Evolutionary conservation across 2,329 filamentous ascomycete genomes (phyloP).

Genomic region (Xylariaceae sp.): DNA sequence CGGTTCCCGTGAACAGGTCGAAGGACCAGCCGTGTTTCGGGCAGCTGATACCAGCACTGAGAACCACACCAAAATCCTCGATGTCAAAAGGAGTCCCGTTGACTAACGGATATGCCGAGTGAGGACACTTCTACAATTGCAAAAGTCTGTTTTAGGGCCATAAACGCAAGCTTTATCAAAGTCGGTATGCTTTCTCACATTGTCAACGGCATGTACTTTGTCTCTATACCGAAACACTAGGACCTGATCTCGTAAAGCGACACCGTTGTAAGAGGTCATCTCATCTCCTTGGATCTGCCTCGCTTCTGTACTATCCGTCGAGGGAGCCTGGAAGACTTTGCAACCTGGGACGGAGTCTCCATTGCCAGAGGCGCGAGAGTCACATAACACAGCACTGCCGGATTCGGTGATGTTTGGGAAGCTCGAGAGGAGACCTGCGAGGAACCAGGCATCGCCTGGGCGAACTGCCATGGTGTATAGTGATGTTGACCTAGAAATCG

Average conservation of each 20-base stretch:
- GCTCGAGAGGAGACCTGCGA: slow-evolving; percentile 48
- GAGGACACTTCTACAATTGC: slow-evolving; percentile 61
- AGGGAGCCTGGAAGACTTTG: slow-evolving; percentile 51
- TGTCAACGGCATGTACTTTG: slow-evolving; percentile 62
- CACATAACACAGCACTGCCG: slow-evolving; percentile 35
- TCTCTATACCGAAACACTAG: slow-evolving; percentile 60
- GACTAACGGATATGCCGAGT: slow-evolving; percentile 61
- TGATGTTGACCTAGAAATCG: slow-evolving; percentile 13
- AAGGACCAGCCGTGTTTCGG: slow-evolving; percentile 69
- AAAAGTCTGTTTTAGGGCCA: too few relatives aligned
- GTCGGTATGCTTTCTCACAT: slow-evolving; percentile 43
- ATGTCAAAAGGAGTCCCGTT: slow-evolving; percentile 62
- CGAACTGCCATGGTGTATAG: slow-evolving; percentile 18
- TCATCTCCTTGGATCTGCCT: slow-evolving; percentile 34
- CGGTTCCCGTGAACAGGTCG: slow-evolving; percentile 57
- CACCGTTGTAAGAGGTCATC: slow-evolving; percentile 23
- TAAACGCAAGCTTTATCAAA: not conserved
- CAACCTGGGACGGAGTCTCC: slow-evolving; percentile 45
- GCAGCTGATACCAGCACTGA: slow-evolving; percentile 59
- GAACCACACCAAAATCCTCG: slow-evolving; percentile 62
- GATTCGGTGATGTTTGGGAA: slow-evolving; percentile 46
- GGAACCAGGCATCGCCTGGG: slow-evolving; percentile 42
- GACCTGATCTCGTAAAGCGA: slow-evolving; percentile 50
- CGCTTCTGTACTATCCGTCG: slow-evolving; percentile 32
- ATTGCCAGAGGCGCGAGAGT: slow-evolving; percentile 33